Evolutionary conservation across 2,329 filamentous ascomycete species (phyloP).

Genomic region (Diaporthe aspalathi): DNA sequence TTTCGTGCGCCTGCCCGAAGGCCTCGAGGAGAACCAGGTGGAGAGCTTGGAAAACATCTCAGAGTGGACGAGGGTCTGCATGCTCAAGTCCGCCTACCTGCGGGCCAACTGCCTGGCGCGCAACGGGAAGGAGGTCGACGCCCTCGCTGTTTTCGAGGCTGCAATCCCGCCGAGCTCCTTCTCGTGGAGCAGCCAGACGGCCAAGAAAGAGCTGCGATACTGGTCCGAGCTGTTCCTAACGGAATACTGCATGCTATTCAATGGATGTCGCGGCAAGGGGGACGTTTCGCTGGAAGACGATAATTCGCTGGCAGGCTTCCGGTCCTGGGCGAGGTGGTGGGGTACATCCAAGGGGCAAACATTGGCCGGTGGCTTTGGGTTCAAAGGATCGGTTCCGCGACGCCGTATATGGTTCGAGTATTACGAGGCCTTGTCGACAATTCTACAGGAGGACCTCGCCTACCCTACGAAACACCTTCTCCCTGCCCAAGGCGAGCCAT

Average conservation of each 20-base stretch:
- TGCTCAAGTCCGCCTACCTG: conserved; percentile 82
- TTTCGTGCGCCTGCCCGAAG: conserved; percentile 70
- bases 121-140: conserved; percentile 63
- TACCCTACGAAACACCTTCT: conserved; percentile 64
- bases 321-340: conserved; percentile 79
- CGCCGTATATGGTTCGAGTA: conserved; percentile 86
- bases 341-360: conserved; percentile 58
- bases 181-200: conserved; percentile 61
- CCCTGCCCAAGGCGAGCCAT: conserved; percentile 59
- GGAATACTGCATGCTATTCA: conserved; percentile 77
- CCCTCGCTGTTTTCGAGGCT: conserved; percentile 74
- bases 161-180: conserved; percentile 72
- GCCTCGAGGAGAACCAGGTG: conserved; percentile 67
- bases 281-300: conserved; percentile 63
- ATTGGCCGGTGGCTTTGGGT: conserved; percentile 66
- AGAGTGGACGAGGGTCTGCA: conserved; percentile 85
- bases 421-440: conserved; percentile 81
- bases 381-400: conserved; percentile 69
- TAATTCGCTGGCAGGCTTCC: conserved; percentile 67
- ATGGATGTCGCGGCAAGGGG: conserved; percentile 66
- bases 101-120: conserved; percentile 73
- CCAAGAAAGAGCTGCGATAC: conserved; percentile 74
- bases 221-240: conserved; percentile 85
- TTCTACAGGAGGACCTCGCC: conserved; percentile 74
- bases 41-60: conserved; percentile 65